Conservation (phyloP, 352 stramenopile species). For the Globisporangium paroecandrum region DNA sequence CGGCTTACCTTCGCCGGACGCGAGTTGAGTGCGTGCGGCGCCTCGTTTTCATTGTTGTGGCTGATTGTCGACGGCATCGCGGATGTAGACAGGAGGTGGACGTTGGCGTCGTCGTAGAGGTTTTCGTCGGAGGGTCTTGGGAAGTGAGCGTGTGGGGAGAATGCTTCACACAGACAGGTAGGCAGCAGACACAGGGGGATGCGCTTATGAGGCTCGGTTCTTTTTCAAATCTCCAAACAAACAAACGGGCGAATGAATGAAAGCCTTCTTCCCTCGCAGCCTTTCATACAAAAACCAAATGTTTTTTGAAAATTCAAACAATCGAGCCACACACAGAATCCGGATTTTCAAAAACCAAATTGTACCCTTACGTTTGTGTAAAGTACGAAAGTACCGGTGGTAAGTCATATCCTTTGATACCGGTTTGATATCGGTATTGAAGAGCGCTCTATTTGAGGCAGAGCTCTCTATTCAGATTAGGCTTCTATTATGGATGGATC, state of each 20-base stretch:
- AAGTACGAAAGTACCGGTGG: conserved; percentile 1
- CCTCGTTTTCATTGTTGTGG: conserved; percentile 77
- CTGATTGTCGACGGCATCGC: conserved; percentile 28
- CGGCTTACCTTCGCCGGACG: conserved; percentile 50
- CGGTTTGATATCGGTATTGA: not conserved
- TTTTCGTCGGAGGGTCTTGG: conserved; percentile 3
- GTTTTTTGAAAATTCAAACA: conserved; percentile 23
- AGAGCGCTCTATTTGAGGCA: not conserved
- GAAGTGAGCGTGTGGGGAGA: conserved; percentile 7
- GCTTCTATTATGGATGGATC: conserved; percentile 2
- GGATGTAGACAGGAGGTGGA: not conserved
- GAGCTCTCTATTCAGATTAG: not conserved
- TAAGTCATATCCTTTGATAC: not conserved
- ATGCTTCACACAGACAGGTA: conserved; percentile 16
- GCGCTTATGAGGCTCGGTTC: conserved; percentile 2
- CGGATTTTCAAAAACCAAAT: conserved; percentile 1
- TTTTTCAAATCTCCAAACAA: conserved; percentile 14
- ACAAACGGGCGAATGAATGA: not conserved
- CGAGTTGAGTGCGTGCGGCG: conserved; percentile 34
- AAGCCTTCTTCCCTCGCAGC: not conserved
- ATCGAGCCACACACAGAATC: not conserved
- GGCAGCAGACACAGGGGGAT: conserved; percentile 2
- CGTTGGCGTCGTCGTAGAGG: not conserved
- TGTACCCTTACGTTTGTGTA: not conserved
- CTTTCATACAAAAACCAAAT: conserved; percentile 9